phyloP scores from a whole-genome alignment of 768 basidiomycete genomes.

The Hericium rajendrae region DNA sequence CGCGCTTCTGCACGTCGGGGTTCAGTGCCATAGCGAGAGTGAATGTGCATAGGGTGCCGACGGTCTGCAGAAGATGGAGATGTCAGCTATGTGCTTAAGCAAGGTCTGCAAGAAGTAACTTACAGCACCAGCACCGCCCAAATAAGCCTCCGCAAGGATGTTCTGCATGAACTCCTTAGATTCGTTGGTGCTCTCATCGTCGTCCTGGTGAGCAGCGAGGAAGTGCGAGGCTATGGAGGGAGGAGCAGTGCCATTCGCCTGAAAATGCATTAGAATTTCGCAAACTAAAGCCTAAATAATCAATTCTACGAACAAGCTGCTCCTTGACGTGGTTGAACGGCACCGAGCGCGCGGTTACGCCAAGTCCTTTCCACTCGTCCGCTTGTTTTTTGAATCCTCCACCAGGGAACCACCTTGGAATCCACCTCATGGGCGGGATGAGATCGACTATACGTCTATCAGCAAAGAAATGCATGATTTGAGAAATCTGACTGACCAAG shows the following conservation, averaged over 20 bases:
- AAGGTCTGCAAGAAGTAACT: background rate
- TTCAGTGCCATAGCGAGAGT: background rate
- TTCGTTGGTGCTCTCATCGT: background rate
- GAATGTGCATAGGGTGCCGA: background rate
- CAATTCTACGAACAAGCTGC: background rate
- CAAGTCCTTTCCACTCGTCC: background rate
- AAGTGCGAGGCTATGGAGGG: background rate
- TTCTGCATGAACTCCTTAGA: background rate
- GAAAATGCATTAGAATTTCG: background rate
- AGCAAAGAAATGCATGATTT: no score
- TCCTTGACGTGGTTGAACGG: background rate
- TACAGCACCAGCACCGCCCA: background rate
- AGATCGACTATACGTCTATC: background rate
- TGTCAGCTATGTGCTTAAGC: conserved; percentile 13
- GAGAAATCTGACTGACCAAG: background rate
- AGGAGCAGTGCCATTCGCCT: background rate
- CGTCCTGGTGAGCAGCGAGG: background rate
- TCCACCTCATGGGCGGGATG: background rate
- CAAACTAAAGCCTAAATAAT: no score
- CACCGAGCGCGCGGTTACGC: background rate
- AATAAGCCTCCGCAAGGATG: background rate
- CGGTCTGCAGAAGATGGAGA: background rate
- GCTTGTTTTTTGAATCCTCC: background rate
- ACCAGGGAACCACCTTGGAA: background rate
- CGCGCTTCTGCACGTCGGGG: background rate